Evolutionary conservation across 306 rosid species (phyloP).

Genomic region (Corylus heterophylla): DNA sequence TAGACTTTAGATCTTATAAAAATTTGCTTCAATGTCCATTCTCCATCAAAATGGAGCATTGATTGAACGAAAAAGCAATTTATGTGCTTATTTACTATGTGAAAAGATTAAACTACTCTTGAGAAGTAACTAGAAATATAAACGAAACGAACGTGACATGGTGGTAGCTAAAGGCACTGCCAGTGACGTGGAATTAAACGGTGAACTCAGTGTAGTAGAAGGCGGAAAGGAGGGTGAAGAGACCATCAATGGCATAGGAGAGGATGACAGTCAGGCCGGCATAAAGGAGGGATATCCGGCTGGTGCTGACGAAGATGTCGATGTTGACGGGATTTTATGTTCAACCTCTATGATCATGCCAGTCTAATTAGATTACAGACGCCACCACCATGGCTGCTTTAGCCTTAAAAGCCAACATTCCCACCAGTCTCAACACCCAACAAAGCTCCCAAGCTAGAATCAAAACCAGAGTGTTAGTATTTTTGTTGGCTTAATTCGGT

Average conservation of each 20-base stretch:
- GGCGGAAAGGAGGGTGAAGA: conserved; percentile 91
- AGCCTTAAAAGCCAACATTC: conserved; percentile 43
- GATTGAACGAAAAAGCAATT: not conserved
- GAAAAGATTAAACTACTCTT: no score
- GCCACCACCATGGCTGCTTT: conserved; percentile 42
- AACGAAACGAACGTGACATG: conserved; percentile 77
- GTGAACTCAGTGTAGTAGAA: conserved; percentile 97
- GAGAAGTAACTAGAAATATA: not conserved
- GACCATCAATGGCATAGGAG: conserved; percentile 87
- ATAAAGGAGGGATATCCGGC: conserved; percentile 45
- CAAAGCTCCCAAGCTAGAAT: conserved; percentile 20
- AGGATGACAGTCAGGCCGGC: conserved; percentile 77
- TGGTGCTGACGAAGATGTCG: conserved; percentile 82
- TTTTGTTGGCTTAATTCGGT: no score
- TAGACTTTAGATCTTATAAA: no score
- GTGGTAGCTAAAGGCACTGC: conserved; percentile 92
- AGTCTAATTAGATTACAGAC: not conserved
- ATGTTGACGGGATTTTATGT: conserved; percentile 49
- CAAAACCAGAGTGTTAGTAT: conserved; percentile 22
- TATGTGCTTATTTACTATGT: no score
- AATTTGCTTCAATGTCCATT: no score
- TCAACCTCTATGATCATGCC: not conserved
- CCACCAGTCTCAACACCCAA: conserved; percentile 28
- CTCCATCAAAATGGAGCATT: no score
- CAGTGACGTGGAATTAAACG: conserved; percentile 87